Conservation (phyloP, 495 filamentous ascomycete species). For the Podospora bellae-mahoneyi region DNA sequence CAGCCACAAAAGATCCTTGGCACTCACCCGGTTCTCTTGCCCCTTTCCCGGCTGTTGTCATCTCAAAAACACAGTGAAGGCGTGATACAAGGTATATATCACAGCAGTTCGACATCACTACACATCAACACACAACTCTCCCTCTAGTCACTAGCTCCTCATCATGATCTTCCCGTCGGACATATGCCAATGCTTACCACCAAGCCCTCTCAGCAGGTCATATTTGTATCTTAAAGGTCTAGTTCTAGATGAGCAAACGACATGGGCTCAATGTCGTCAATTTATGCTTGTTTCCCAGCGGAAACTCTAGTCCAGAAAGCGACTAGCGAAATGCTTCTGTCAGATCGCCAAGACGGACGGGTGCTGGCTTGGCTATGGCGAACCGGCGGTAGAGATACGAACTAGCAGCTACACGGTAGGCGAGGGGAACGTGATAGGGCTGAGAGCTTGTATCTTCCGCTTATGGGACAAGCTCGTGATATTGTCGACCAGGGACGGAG, state of each 20-base stretch:
- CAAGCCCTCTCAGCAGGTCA: not conserved
- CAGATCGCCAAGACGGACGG: not conserved
- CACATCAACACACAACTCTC: not conserved
- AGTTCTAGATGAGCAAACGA: not conserved
- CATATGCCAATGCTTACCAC: not conserved
- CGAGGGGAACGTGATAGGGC: not conserved
- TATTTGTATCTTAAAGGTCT: not conserved
- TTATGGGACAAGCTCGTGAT: not conserved
- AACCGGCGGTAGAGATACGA: not conserved
- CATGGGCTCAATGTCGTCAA: not conserved
- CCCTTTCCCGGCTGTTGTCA: too few relatives aligned
- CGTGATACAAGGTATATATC: not conserved
- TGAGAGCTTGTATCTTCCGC: not conserved
- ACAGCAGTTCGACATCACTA: not conserved
- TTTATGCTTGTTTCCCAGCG: not conserved
- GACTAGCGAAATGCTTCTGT: not conserved
- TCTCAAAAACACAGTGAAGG: too few relatives aligned
- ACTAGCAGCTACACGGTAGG: not conserved
- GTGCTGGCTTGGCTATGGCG: not conserved
- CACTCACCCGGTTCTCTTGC: not conserved
- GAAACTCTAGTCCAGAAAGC: not conserved
- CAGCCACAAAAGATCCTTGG: not conserved
- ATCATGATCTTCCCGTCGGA: not conserved
- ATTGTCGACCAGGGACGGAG: not conserved
- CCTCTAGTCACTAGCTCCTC: not conserved